A percentile compares a stretch with the other conserved stretches of the same genome.
Evolutionary conservation across 176 grass and related monocot genomes (phyloP).

Genomic region (Juncus inflexus): DNA sequence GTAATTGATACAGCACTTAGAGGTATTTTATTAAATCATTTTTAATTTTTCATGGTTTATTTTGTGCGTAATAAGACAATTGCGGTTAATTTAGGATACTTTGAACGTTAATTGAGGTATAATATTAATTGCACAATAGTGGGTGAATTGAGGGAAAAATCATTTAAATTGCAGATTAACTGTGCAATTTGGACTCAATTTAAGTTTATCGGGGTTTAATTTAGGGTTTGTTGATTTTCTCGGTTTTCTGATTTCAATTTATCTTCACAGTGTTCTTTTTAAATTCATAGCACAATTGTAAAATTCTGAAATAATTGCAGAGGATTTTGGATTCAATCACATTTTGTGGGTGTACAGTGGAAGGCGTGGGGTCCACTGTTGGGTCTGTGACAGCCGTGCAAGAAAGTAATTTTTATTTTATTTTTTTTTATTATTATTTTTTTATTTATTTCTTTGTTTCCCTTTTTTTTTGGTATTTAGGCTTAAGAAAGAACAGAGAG

Average conservation of each 20-base stretch:
- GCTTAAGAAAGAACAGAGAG: constrained; percentile 84
- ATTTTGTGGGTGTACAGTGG: constrained; percentile 97
- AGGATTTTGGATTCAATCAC: constrained; percentile 96
- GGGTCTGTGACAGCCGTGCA: constrained; percentile 89
- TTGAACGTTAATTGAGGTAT: too few relatives aligned
- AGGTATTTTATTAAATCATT: constrained; percentile 34
- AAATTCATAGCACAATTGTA: too few relatives aligned
- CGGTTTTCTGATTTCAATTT: too few relatives aligned
- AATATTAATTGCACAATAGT: too few relatives aligned
- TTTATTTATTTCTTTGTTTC: too few relatives aligned
- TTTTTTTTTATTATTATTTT: too few relatives aligned
- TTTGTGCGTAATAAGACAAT: background rate
- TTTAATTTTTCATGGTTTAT: background rate
- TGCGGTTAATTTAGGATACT: background rate
- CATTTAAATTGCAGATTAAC: too few relatives aligned
- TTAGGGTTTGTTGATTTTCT: too few relatives aligned
- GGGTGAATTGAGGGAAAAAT: too few relatives aligned
- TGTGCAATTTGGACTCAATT: too few relatives aligned
- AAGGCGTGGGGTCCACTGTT: constrained; percentile 92
- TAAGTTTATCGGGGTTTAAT: too few relatives aligned
- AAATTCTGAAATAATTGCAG: constrained; percentile 32
- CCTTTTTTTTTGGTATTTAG: constrained; percentile 24
- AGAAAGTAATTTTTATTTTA: constrained; percentile 54
- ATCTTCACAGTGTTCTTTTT: too few relatives aligned
- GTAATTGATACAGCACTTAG: constrained; percentile 79